Base-by-base conservation (phyloP, 2,329 filamentous ascomycete genomes). In the Colletotrichum sp. region DNA sequence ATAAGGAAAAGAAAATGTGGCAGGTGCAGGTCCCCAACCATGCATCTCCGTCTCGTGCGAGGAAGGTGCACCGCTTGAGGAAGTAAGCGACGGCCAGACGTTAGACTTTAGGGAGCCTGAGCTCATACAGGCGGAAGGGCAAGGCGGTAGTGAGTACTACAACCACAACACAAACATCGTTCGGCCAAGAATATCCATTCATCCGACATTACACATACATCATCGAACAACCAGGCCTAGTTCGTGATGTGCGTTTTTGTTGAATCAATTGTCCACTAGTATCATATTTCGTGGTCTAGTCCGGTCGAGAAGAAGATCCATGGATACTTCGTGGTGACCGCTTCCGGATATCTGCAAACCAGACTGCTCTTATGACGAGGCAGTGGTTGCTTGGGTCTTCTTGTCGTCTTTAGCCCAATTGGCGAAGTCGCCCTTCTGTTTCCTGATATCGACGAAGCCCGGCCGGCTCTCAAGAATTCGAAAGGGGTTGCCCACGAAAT, bases 401-500 rank as follows among this genome's bases (percentile, higher is more conserved):
- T 80, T 78, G 5, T 75, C 73, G 65, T 61, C 82, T 81, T 89
- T 89, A 39, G 92, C 90, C 95, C 95, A 98, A 77, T 93, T 90
- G 19, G 91, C 90, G 87, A 98, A 98, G 75, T 96, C 94, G 82
- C 90, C 92, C 82, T 94, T 91, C 86, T 96, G 90, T 83, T 92
- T 94, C 84, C 95, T 93, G 78, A 98, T 95, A 86, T 99, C 95
- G 86, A 95, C 90, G 81, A 98, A 99, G 2, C 95, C 93, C 63
- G 93, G 92, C 79, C 97, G 88, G 75, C 94, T 93, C 85, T 98
- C 96, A 76, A 98, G 84, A 61, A 91, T 89, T 66, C 88, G 89
- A 84, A 96, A 98, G 8, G 96, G 95, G 82, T 98, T 98, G 19
- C 94, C 94, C 15, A 91, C 86, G 78, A 90, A 94, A 77, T 93